Evolutionary conservation across 441 rosid species (phyloP).

Genomic region (Erodium texanum): DNA sequence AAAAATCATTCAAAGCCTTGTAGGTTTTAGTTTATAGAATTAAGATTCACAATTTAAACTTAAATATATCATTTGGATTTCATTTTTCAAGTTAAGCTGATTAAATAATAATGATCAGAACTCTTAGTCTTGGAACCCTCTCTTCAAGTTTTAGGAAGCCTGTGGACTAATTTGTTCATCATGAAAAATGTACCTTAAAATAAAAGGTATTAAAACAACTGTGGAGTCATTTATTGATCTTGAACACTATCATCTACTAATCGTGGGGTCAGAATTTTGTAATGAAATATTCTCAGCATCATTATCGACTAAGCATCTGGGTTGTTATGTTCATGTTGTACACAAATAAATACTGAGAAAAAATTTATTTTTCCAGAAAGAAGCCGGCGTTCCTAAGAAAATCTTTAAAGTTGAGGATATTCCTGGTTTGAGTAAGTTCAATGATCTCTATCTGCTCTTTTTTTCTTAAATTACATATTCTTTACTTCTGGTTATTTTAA

Average conservation of each 20-base stretch:
- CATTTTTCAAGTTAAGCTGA: not conserved
- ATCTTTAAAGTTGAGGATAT: conserved; percentile 78
- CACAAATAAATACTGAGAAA: conserved; percentile 20
- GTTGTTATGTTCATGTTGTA: not conserved
- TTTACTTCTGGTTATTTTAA: not conserved
- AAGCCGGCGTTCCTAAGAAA: conserved; percentile 71
- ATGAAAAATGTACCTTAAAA: not conserved
- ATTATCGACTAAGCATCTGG: too few species aligned
- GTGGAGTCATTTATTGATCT: not conserved
- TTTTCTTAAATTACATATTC: not conserved
- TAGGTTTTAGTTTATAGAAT: not conserved
- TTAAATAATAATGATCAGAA: not conserved
- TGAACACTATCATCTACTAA: not conserved
- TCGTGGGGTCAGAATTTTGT: not conserved
- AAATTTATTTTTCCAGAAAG: conserved; percentile 50
- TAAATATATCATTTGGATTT: too few species aligned
- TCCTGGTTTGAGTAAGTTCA: conserved; percentile 82
- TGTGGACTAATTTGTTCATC: too few species aligned
- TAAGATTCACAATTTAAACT: too few species aligned
- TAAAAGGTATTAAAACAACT: not conserved
- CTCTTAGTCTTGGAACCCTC: not conserved
- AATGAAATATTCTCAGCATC: not conserved
- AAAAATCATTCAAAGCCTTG: not conserved
- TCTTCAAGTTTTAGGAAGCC: not conserved
- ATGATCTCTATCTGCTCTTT: conserved; percentile 8